Percentiles rank a stretch among this genome's conserved stretches.
Evolutionary conservation across 2,329 filamentous ascomycete species (phyloP).

Genomic region (Truncatella angustata): DNA sequence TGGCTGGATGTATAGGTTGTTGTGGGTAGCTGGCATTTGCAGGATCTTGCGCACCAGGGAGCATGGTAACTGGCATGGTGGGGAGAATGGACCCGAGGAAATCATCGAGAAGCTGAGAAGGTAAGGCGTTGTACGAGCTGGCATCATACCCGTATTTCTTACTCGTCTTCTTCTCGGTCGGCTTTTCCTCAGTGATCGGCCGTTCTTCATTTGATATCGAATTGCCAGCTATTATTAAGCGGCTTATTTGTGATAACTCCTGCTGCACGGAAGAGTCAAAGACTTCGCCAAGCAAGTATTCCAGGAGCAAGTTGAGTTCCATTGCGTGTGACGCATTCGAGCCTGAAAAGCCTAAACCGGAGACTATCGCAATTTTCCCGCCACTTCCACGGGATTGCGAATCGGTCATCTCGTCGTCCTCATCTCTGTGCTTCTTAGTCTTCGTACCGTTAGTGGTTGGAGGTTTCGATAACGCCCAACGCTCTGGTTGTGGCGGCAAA

Average conservation of each 20-base stretch:
- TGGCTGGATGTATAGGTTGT: slow-evolving; percentile 87
- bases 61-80: slow-evolving; percentile 81
- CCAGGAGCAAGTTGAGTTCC: slow-evolving; percentile 73
- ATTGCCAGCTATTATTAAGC: slow-evolving; percentile 89
- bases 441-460: slow-evolving; percentile 24
- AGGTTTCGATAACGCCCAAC: slow-evolving; percentile 69
- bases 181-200: slow-evolving; percentile 34
- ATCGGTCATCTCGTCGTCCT: slow-evolving; percentile 59
- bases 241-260: slow-evolving; percentile 66
- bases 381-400: slow-evolving; percentile 29
- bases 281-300: slow-evolving; percentile 85
- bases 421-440: slow-evolving; percentile 34
- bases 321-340: slow-evolving; percentile 70
- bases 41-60: slow-evolving; percentile 82
- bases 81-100: slow-evolving; percentile 81
- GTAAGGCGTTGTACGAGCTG: slow-evolving; percentile 80
- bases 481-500: slow-evolving; percentile 74
- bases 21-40: slow-evolving; percentile 89
- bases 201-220: slow-evolving; percentile 58
- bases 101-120: slow-evolving; percentile 78
- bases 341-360: slow-evolving; percentile 81
- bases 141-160: slow-evolving; percentile 97
- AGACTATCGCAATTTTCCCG: slow-evolving; percentile 77
- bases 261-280: slow-evolving; percentile 59
- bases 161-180: slow-evolving; percentile 44